Conservation (phyloP, 2,329 filamentous ascomycete genomes). For the Neofusicoccum sp. region DNA sequence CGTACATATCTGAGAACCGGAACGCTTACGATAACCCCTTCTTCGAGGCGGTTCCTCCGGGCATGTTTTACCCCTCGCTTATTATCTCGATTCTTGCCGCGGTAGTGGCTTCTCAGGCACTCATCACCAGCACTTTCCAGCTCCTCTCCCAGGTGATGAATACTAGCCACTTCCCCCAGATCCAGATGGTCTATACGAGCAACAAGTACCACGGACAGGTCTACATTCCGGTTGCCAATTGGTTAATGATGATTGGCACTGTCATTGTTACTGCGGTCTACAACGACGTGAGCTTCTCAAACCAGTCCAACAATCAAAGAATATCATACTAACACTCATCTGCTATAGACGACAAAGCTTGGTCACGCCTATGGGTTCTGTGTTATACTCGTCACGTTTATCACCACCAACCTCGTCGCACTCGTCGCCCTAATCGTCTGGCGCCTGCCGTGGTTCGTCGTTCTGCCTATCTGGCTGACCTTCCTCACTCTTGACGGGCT, state of each 20-base stretch:
- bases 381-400: conserved; percentile 76
- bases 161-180: conserved; percentile 70
- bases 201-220: conserved; percentile 70
- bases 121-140: conserved; percentile 71
- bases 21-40: conserved; percentile 70
- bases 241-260: conserved; percentile 72
- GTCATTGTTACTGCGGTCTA: conserved; percentile 73
- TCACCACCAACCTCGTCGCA: conserved; percentile 72
- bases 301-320: not conserved
- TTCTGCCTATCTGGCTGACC: conserved; percentile 60
- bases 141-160: conserved; percentile 71
- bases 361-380: conserved; percentile 54
- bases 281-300: conserved; percentile 60
- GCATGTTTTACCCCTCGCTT: conserved; percentile 66
- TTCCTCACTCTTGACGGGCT: conserved; percentile 67
- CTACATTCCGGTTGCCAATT: conserved; percentile 74
- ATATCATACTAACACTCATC: not conserved
- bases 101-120: conserved; percentile 74
- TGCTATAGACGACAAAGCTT: conserved; percentile 21
- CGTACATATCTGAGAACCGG: conserved; percentile 62
- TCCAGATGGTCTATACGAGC: conserved; percentile 71
- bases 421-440: conserved; percentile 72
- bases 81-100: conserved; percentile 68
- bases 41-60: conserved; percentile 66
- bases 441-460: conserved; percentile 60